Evolutionary conservation across 345 rosid genomes (phyloP).

Genomic region (Camelina neglecta): DNA sequence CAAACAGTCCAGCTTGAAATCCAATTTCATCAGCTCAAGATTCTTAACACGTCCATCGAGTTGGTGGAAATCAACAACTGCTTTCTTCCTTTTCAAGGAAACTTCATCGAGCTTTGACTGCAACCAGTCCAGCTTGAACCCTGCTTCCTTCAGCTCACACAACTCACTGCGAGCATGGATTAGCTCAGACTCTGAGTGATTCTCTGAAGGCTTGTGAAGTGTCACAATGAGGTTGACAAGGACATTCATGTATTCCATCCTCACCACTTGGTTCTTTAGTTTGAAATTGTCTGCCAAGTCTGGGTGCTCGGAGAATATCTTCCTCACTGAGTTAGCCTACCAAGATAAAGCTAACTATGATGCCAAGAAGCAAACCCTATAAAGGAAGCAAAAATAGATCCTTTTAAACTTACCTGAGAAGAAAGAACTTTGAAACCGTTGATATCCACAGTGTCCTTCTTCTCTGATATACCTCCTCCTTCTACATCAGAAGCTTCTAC

Average conservation of each 20-base stretch:
- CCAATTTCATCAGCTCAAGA: too few relatives aligned
- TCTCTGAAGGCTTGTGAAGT: background rate
- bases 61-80: too few relatives aligned
- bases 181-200: conserved; percentile 1
- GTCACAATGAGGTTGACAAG: background rate
- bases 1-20: background rate
- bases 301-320: background rate
- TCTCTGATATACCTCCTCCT: background rate
- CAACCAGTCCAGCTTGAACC: too few relatives aligned
- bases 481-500: background rate
- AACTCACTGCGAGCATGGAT: background rate
- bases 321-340: background rate
- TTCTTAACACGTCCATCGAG: too few relatives aligned
- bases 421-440: conserved; percentile 2
- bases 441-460: background rate
- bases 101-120: too few relatives aligned
- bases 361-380: too few relatives aligned
- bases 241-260: background rate
- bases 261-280: background rate
- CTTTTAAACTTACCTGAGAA: conserved; percentile 18
- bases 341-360: background rate
- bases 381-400: too few relatives aligned
- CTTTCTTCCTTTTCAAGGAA: too few relatives aligned
- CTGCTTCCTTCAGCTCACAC: background rate
- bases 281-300: background rate